Conservation (phyloP, 352 stramenopile species). For the Pythium utonaiense region DNA sequence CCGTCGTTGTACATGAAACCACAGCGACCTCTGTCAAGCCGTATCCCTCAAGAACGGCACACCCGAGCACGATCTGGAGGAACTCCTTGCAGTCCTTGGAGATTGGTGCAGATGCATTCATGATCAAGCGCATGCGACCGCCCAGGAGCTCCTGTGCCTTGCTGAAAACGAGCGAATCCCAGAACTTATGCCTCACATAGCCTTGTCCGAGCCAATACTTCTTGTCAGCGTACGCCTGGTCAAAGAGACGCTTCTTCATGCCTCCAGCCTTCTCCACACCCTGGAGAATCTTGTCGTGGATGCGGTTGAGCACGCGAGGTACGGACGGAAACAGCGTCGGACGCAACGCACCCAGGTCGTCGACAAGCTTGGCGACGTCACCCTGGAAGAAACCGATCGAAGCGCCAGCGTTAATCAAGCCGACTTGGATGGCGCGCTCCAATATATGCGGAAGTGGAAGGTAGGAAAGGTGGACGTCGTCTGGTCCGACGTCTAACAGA, state of each 20-base stretch:
- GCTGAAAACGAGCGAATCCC: conserved; percentile 92
- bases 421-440: conserved; percentile 86
- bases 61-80: conserved; percentile 88
- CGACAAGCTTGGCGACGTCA: conserved; percentile 87
- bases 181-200: conserved; percentile 60
- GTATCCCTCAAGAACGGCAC: conserved; percentile 90
- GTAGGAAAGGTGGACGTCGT: conserved; percentile 93
- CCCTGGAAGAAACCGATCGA: conserved; percentile 72
- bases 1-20: conserved; percentile 57
- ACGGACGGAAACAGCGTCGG: conserved; percentile 91
- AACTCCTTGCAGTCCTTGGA: conserved; percentile 90
- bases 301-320: conserved; percentile 93
- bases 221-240: conserved; percentile 40
- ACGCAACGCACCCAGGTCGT: conserved; percentile 89
- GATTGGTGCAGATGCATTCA: conserved; percentile 91
- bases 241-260: conserved; percentile 50
- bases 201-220: conserved; percentile 31
- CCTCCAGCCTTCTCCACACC: conserved; percentile 35
- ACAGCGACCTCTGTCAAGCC: conserved; percentile 92
- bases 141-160: conserved; percentile 84
- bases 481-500: neutral
- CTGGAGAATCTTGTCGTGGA: conserved; percentile 92
- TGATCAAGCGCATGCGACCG: conserved; percentile 81
- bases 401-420: conserved; percentile 81
- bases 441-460: conserved; percentile 96